A percentile compares a stretch with the other conserved stretches of the same genome.
phyloP scores from a whole-genome alignment of 768 basidiomycete genomes.

The Trametopsis cervina region DNA sequence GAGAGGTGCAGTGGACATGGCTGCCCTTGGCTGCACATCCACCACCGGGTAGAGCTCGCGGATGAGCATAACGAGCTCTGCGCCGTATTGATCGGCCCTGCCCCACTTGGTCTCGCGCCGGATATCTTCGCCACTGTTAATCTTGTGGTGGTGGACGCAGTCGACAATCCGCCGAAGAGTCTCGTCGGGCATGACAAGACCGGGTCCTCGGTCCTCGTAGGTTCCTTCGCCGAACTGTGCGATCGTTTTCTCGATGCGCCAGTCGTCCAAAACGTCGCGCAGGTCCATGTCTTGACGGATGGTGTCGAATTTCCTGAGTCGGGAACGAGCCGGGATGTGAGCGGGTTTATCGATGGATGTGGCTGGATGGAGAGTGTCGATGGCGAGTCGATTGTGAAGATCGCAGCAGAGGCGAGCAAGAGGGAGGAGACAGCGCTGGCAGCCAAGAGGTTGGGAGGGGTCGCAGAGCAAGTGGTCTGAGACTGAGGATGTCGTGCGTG shows the following conservation, averaged over 20 bases:
- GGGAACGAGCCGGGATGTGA: neutral
- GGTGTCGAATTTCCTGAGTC: neutral
- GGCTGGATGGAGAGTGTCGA: neutral
- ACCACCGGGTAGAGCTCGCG: neutral
- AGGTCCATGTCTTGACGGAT: neutral
- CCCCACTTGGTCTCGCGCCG: slow-evolving; percentile 9
- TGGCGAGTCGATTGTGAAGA: neutral
- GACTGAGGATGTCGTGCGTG: neutral
- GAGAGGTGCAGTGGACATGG: too few species aligned
- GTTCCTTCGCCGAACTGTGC: slow-evolving; percentile 4
- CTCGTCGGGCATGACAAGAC: slow-evolving; percentile 16
- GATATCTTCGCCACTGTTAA: slow-evolving; percentile 12
- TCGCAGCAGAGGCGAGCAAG: neutral
- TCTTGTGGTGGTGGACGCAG: slow-evolving; percentile 16
- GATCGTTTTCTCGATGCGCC: slow-evolving; percentile 10
- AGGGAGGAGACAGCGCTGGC: neutral
- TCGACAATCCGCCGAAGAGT: slow-evolving; percentile 20
- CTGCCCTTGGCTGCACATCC: too few species aligned
- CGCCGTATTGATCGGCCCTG: neutral
- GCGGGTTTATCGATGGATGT: neutral
- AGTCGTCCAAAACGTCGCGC: slow-evolving; percentile 8
- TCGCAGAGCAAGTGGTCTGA: neutral
- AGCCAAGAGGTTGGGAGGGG: neutral
- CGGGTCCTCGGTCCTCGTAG: slow-evolving; percentile 12
- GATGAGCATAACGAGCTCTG: neutral